These are phyloP conservation scores for Fraxinus velutina DNA, from an alignment of 305 asterid genomes.

Conservation along the genomic window DNA sequence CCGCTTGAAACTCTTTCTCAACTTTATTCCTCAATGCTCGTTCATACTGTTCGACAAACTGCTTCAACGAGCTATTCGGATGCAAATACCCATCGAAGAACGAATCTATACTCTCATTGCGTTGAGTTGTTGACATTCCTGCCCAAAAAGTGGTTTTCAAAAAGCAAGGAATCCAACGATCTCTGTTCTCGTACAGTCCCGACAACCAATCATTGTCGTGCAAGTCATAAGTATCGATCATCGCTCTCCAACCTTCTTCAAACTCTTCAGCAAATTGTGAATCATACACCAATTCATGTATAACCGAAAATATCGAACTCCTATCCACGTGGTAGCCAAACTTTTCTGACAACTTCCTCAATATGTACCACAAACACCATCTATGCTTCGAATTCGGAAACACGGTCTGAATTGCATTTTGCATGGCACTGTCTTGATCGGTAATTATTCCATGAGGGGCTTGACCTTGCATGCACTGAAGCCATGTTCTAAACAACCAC, in stretches of 20 bases:
- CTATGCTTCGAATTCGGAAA: not conserved
- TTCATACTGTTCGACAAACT: not conserved
- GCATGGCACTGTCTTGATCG: not conserved
- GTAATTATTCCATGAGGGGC: not conserved
- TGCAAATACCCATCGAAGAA: not conserved
- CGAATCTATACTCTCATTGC: not conserved
- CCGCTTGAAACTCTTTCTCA: not conserved
- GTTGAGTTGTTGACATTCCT: not conserved
- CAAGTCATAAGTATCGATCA: not conserved
- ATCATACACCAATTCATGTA: not conserved
- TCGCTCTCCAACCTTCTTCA: not conserved
- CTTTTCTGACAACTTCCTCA: not conserved
- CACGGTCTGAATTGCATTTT: not conserved
- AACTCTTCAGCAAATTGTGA: not conserved
- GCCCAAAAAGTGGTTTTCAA: not conserved
- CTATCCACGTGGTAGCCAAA: not conserved
- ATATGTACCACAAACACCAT: not conserved
- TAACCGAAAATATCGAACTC: not conserved
- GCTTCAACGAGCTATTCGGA: not conserved
- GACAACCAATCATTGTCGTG: not conserved
- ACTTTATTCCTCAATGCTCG: not conserved
- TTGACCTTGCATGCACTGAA: not conserved
- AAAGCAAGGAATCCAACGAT: not conserved
- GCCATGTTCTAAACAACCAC: not conserved
- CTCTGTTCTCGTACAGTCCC: not conserved